phyloP scores from a whole-genome alignment of 1,284 basidiomycete genomes.

The Amylostereum areolatum region DNA sequence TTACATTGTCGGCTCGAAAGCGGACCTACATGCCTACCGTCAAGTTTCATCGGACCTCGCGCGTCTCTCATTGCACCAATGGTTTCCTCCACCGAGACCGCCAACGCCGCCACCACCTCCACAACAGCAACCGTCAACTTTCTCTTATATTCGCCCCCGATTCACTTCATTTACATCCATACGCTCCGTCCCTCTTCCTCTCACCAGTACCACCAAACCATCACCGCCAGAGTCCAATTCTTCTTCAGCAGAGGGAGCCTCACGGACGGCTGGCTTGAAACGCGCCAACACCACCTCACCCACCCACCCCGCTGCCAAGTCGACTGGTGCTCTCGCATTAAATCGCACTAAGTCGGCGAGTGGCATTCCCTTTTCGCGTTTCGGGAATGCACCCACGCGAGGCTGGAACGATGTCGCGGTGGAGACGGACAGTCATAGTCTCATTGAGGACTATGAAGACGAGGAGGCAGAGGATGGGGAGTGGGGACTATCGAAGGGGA shows the following conservation, averaged over 20 bases:
- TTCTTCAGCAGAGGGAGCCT: conserved; percentile 32
- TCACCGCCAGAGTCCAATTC: conserved; percentile 24
- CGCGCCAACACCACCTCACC: conserved; percentile 28
- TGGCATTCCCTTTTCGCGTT: conserved; percentile 32
- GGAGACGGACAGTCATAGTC: conserved; percentile 22
- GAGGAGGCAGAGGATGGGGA: conserved; percentile 51
- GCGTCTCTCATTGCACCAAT: conserved; percentile 72
- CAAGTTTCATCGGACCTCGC: conserved; percentile 79
- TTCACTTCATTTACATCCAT: conserved; percentile 78
- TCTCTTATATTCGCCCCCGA: conserved; percentile 80
- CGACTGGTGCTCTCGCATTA: conserved; percentile 25
- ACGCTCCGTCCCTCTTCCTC: conserved; percentile 44
- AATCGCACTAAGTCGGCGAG: conserved; percentile 42
- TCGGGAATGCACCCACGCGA: conserved; percentile 22
- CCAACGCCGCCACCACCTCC: conserved; percentile 56
- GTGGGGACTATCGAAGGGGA: conserved; percentile 73
- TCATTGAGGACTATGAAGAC: conserved; percentile 60
- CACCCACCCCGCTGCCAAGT: conserved; percentile 30
- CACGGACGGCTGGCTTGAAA: conserved; percentile 16
- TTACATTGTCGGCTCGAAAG: conserved; percentile 89
- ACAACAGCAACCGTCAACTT: conserved; percentile 50
- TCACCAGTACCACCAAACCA: conserved; percentile 20
- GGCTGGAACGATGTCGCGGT: conserved; percentile 19
- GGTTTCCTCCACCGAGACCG: conserved; percentile 73
- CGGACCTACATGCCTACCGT: conserved; percentile 65